Percentiles rank a stretch among this genome's conserved stretches.
These are phyloP conservation scores for Acacia acuminata DNA, from an alignment of 306 rosid species.

Conservation along the genomic window DNA sequence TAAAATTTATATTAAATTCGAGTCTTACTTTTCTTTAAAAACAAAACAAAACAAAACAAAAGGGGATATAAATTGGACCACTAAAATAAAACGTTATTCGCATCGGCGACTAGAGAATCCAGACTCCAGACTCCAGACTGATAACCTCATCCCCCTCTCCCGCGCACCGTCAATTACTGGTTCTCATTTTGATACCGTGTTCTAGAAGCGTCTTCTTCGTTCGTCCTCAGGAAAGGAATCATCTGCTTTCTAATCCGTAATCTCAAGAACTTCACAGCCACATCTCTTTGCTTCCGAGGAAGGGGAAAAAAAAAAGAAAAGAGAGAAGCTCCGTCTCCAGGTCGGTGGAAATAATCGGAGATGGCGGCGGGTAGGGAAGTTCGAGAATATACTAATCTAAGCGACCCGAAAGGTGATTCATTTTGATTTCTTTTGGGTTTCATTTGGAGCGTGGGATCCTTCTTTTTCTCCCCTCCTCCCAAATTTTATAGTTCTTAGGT, in stretches of 20 bases:
- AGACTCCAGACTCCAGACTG: neutral
- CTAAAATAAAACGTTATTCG: neutral
- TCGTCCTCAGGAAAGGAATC: neutral
- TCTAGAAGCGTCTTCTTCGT: slow-evolving; percentile 11
- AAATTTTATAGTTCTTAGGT: neutral
- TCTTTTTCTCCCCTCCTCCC: neutral
- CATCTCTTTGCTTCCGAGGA: neutral
- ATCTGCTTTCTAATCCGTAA: neutral
- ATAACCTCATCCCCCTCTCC: neutral
- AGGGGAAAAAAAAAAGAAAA: neutral
- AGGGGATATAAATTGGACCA: too few relatives aligned
- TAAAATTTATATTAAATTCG: too few relatives aligned
- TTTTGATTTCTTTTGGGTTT: neutral
- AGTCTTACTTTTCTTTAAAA: too few relatives aligned
- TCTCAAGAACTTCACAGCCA: neutral
- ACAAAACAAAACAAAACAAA: too few relatives aligned
- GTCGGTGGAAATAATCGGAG: slow-evolving; percentile 1
- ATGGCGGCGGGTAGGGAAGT: slow-evolving; percentile 99
- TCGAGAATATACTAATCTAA: slow-evolving; percentile 98
- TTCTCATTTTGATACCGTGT: neutral
- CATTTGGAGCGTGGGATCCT: neutral
- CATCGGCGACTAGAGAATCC: neutral
- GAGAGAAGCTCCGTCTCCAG: neutral
- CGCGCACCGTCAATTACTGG: neutral
- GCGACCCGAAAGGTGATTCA: slow-evolving; percentile 82